Base-by-base conservation (phyloP, 1,139 yeast species). In the Debaryomyces coudertii region DNA sequence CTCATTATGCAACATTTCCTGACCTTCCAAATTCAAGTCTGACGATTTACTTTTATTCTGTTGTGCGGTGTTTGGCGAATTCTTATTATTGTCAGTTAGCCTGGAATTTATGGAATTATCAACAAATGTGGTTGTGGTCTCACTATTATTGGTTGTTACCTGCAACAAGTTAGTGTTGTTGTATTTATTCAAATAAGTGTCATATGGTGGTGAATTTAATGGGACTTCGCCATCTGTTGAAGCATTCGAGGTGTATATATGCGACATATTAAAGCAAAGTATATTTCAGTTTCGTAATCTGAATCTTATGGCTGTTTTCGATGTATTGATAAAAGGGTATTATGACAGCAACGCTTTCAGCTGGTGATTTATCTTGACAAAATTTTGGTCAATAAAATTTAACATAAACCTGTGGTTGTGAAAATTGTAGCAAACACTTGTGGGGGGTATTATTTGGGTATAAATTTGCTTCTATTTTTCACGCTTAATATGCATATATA, bases 1-100 rank as follows among this genome's bases (percentile, higher is more conserved):
- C 51, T 68, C 65, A 51, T 65, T 65, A 7, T 60, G 49, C 33
- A 67, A 48, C 40, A 47, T 54, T 4, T 47, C 20, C 9, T 47
- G 48, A 7, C 40, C 36, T 30, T 58, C 60, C 35, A 52, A 46
- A 42, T 51, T 43, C 33, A 38, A 38, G 15, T 33, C 31, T 8
- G 29, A 12, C 9, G 35, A 15, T 14, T n/a, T 29, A 35, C 5
- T 29, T 12, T 22, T 23, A 11, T 33, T 39, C 36, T 16, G 8
- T 12, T 14, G 16, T 9, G 23, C n/a, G 2, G 8, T 11, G n/a
- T 15, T 33, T 11, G 29, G 28, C 33, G 30, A 11, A n/a, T 23
- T 29, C 14, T 40, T 40, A 30, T 38, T 6, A 15, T 22, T 28
- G 4, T 28, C 33, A 5, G 33, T 20, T 3, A 18, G 15, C 9